Evolutionary conservation across 2,329 filamentous ascomycete genomes (phyloP).

Genomic region (Microcera coccophila): DNA sequence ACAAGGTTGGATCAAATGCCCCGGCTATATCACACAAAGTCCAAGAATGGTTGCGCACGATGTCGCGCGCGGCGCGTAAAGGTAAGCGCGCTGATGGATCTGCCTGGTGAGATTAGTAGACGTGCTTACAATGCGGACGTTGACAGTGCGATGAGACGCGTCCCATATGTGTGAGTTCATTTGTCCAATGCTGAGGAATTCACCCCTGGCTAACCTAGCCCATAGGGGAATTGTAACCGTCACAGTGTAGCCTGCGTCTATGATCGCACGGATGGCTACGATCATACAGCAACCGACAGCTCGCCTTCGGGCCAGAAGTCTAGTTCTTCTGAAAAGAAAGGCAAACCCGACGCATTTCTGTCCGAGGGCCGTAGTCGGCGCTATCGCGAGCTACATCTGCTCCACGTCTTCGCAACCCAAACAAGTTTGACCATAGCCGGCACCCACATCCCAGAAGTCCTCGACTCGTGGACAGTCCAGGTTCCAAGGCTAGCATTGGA

Average conservation of each 20-base stretch:
- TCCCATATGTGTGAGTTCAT: slow-evolving; percentile 19
- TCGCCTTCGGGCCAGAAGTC: not conserved
- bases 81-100: no score
- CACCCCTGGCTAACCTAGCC: not conserved
- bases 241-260: slow-evolving; percentile 19
- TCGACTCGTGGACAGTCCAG: slow-evolving; percentile 16
- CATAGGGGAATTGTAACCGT: slow-evolving; percentile 17
- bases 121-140: not conserved
- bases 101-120: slow-evolving; percentile 1
- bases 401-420: slow-evolving; percentile 18
- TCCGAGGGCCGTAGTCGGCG: slow-evolving; percentile 17
- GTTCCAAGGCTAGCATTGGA: slow-evolving; percentile 18
- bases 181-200: not conserved
- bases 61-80: slow-evolving; percentile 27
- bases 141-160: slow-evolving; percentile 19
- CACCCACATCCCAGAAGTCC: slow-evolving; percentile 11
- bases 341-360: not conserved
- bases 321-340: not conserved
- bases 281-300: no score
- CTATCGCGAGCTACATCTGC: slow-evolving; percentile 20
- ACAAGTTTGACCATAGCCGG: slow-evolving; percentile 18
- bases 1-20: no score
- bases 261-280: slow-evolving; percentile 11
- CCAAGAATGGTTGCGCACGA: slow-evolving; percentile 27
- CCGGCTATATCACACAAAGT: slow-evolving; percentile 28